These are phyloP conservation scores for Ogataea saltuana DNA, from an alignment of 805 yeast genomes.

Conservation along the genomic window DNA sequence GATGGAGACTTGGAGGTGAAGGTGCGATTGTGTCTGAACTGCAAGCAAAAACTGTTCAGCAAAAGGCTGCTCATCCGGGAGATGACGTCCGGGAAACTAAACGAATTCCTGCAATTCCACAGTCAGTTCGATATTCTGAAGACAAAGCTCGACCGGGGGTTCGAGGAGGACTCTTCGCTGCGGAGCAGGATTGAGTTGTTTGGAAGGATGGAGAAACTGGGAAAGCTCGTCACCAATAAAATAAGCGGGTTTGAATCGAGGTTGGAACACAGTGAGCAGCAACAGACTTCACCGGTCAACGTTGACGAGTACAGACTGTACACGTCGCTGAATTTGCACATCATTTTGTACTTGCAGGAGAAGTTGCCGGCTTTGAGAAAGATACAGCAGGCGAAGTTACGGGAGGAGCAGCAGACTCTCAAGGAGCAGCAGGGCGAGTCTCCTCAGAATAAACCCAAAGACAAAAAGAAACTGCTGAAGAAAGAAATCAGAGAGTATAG, in stretches of 20 bases:
- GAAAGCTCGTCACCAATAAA: conserved; percentile 42
- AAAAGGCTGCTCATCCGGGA: conserved; percentile 53
- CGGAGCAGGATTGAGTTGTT: conserved; percentile 50
- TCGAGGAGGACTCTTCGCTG: conserved; percentile 43
- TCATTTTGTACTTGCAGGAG: conserved; percentile 63
- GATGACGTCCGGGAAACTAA: conserved; percentile 26
- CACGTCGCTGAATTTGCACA: conserved; percentile 55
- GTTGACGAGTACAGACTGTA: conserved; percentile 48
- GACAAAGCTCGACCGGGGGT: conserved; percentile 24
- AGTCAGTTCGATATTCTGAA: conserved; percentile 28
- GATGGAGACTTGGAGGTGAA: conserved; percentile 27
- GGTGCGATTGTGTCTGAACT: conserved; percentile 66
- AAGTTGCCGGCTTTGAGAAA: conserved; percentile 64
- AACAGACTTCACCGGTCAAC: conserved; percentile 8
- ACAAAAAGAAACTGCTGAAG: conserved; percentile 42
- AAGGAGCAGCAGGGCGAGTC: conserved; percentile 5
- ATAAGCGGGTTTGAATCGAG: conserved; percentile 25
- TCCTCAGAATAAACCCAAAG: too few relatives aligned
- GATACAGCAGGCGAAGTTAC: conserved; percentile 43
- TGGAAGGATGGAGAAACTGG: conserved; percentile 49
- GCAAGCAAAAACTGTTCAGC: conserved; percentile 63
- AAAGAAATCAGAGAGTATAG: conserved; percentile 57
- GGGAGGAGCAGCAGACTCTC: conserved; percentile 15
- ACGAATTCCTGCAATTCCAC: conserved; percentile 43
- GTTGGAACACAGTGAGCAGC: conserved; percentile 15